A percentile compares a stretch with the other conserved stretches of the same genome.
Evolutionary conservation across 306 rosid genomes (phyloP).

Genomic region (Cicer bijugum): DNA sequence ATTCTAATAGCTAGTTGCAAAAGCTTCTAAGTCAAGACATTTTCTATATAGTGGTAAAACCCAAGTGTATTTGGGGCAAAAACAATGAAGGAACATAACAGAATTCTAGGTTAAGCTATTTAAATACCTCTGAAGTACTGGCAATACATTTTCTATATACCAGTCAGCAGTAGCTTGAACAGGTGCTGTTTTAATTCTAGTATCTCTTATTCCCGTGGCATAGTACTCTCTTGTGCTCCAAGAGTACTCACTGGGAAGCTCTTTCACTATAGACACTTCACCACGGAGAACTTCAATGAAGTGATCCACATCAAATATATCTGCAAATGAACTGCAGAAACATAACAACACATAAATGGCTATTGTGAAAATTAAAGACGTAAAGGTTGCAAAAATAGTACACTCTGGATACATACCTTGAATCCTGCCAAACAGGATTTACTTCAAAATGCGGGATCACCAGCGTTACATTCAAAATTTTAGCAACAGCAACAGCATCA

Average conservation of each 20-base stretch:
- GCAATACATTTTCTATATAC: constrained; percentile 86
- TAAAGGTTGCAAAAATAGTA: constrained; percentile 25
- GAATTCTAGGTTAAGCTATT: constrained; percentile 27
- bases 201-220: constrained; percentile 79
- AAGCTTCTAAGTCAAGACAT: constrained; percentile 14
- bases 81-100: background rate
- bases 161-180: constrained; percentile 89
- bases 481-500: constrained; percentile 97
- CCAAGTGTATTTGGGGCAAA: constrained; percentile 20
- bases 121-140: constrained; percentile 68
- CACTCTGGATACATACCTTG: constrained; percentile 63
- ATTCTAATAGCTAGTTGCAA: constrained; percentile 17
- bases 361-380: constrained; percentile 18
- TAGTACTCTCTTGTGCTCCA: constrained; percentile 98
- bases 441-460: constrained; percentile 91
- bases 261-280: constrained; percentile 80
- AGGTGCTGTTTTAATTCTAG: constrained; percentile 92
- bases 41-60: constrained; percentile 30
- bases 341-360: constrained; percentile 26
- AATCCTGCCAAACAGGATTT: constrained; percentile 95
- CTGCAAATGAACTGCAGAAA: constrained; percentile 78
- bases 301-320: constrained; percentile 95
- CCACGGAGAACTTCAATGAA: constrained; percentile 71
- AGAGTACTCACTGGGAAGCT: constrained; percentile 72
- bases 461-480: constrained; percentile 80